Evolutionary conservation across 306 rosid genomes (phyloP).

Genomic region (Inga leiocalycina): DNA sequence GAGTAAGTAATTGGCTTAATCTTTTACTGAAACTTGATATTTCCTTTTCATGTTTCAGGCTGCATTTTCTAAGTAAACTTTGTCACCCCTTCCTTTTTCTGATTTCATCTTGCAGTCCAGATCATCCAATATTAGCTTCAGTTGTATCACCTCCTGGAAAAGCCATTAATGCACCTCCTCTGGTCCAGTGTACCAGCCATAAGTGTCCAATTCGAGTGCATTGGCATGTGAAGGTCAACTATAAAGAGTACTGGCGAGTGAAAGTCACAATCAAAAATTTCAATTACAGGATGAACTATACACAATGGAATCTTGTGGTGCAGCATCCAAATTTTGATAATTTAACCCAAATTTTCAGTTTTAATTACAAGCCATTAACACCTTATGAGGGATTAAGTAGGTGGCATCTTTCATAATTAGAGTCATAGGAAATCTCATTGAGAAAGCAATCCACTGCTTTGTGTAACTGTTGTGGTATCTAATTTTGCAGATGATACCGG

Average conservation of each 20-base stretch:
- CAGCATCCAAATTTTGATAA: slow-evolving; percentile 76
- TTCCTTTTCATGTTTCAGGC: background rate
- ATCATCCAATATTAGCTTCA: slow-evolving; percentile 60
- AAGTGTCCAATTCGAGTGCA: slow-evolving; percentile 76
- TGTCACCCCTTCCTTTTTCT: background rate
- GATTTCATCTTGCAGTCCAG: slow-evolving; percentile 45
- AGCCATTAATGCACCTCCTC: slow-evolving; percentile 45
- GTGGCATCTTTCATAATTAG: slow-evolving; percentile 29
- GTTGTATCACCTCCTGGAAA: slow-evolving; percentile 54
- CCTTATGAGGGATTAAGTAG: slow-evolving; percentile 72
- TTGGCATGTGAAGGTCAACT: slow-evolving; percentile 76
- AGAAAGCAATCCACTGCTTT: background rate
- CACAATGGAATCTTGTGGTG: slow-evolving; percentile 69
- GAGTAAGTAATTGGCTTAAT: slow-evolving; percentile 48
- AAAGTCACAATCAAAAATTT: slow-evolving; percentile 68
- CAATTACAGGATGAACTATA: slow-evolving; percentile 74
- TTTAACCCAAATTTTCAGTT: slow-evolving; percentile 64
- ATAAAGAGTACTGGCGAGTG: slow-evolving; percentile 80
- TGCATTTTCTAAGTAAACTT: background rate
- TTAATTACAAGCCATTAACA: slow-evolving; percentile 59
- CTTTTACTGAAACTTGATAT: slow-evolving; percentile 1
- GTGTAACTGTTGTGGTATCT: slow-evolving; percentile 3
- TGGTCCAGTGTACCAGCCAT: slow-evolving; percentile 75
- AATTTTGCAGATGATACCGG: slow-evolving; percentile 71
- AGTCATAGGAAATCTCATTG: background rate